These are phyloP conservation scores for Aspergillus nidulans DNA, from an alignment of 495 filamentous ascomycete genomes.

Conservation along the genomic window DNA sequence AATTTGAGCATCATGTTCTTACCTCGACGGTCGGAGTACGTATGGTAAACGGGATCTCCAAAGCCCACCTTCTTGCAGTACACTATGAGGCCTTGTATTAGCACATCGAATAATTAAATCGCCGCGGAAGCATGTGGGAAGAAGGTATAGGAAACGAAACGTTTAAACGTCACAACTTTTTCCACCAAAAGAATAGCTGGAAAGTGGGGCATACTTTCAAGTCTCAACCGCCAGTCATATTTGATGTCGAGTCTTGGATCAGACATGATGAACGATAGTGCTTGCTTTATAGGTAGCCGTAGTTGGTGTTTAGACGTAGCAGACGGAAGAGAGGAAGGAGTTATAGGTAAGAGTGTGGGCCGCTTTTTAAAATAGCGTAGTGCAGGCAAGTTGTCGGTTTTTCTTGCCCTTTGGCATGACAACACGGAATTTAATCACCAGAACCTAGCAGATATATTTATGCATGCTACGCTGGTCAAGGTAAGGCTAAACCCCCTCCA, in stretches of 20 bases:
- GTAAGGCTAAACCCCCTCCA: constrained; percentile 31
- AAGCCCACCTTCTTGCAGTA: constrained; percentile 55
- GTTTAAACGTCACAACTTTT: neutral
- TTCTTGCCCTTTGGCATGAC: constrained; percentile 19
- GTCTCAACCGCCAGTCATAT: constrained; percentile 46
- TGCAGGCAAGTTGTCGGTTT: constrained; percentile 21
- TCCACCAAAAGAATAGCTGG: constrained; percentile 12
- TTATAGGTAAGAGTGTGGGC: constrained; percentile 40
- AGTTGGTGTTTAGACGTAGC: neutral
- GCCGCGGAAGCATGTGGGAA: neutral
- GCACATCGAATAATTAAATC: constrained; percentile 9
- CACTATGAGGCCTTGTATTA: constrained; percentile 38
- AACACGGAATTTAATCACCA: constrained; percentile 40
- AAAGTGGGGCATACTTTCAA: constrained; percentile 43
- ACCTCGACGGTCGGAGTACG: constrained; percentile 78
- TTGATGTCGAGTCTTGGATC: constrained; percentile 16
- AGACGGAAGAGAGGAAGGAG: neutral
- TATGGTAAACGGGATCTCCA: constrained; percentile 58
- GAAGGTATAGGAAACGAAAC: neutral
- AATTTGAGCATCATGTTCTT: constrained; percentile 15
- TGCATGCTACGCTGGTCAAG: constrained; percentile 37
- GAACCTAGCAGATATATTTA: constrained; percentile 37
- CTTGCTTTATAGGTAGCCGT: neutral
- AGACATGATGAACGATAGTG: constrained; percentile 26
- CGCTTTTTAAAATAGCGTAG: constrained; percentile 28